Base-by-base conservation (phyloP, 257 asterid genomes). In the Ligustrum vulgare region DNA sequence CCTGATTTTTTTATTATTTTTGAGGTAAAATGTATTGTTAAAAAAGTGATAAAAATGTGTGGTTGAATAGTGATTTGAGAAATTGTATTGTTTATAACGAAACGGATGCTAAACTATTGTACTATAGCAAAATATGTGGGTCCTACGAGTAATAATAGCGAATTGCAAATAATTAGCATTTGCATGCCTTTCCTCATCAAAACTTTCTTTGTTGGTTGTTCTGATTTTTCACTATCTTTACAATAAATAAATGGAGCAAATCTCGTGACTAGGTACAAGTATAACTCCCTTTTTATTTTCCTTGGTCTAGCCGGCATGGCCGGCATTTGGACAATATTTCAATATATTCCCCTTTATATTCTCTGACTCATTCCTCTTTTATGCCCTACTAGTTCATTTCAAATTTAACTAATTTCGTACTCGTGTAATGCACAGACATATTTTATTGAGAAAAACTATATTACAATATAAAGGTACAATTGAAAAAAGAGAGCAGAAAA, bases 261-360 rank as follows among this genome's bases (percentile, higher is more conserved):
- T 73, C 88, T 74, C 82, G 86, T 84, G 88, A 84, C 25, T 15
- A 67, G 47, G 80, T 79, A 81, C 77, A 84, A 70, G 47, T 10
- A 69, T 41, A 18, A 16, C 13, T 66, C 58, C 33, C 15, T 10
- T 49, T 49, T 71, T 11, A 22, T 18, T 22, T 8, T 4, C 22
- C 20, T 72, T 74, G 82, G 75, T 20, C 64, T 71, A 69, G 73
- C 82, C 79, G 84, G 80, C 88, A 66, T 45, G 75, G 88, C 83
- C 82, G 82, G 83, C 84, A 32, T 20, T 56, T 56, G 4, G 3
- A 56, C 64, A 22, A 20, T 56, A 20, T 56, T 56, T 7, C 64
- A 56, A 18, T 33, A 70, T 34, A 32, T 41, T 10, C 11, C 10
- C 31, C 5, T 28, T 20, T 72, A 25, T 18, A 28, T n/a, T n/a